Evolutionary conservation across 495 filamentous ascomycete species (phyloP).

Genomic region (Monascus purpureus): DNA sequence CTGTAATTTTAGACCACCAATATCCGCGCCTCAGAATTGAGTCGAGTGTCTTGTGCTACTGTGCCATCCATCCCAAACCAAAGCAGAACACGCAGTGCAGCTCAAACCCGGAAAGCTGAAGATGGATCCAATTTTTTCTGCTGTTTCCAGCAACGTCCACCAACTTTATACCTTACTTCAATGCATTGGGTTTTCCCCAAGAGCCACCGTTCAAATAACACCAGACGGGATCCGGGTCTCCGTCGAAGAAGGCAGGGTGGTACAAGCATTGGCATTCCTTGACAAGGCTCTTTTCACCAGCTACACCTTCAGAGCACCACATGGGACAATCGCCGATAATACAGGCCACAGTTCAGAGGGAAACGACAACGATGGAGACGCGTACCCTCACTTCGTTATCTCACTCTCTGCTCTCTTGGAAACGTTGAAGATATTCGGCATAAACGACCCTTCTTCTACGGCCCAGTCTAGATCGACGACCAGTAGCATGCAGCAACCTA

Average conservation of each 20-base stretch:
- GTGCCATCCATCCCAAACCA: not conserved
- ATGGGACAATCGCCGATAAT: constrained; percentile 3
- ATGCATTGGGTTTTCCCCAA: constrained; percentile 69
- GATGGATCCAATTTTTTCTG: constrained; percentile 52
- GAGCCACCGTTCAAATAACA: constrained; percentile 72
- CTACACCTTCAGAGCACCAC: constrained; percentile 50
- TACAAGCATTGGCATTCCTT: constrained; percentile 77
- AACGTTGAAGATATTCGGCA: constrained; percentile 85
- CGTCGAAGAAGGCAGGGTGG: constrained; percentile 68
- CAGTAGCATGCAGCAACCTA: constrained; percentile 33
- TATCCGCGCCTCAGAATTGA: constrained; percentile 8
- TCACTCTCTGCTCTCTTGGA: constrained; percentile 80
- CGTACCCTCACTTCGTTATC: constrained; percentile 54
- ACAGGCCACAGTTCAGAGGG: constrained; percentile 23
- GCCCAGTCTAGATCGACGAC: constrained; percentile 22
- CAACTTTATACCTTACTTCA: constrained; percentile 83
- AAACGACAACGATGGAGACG: constrained; percentile 18
- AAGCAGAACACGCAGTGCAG: not conserved
- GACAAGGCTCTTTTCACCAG: constrained; percentile 77
- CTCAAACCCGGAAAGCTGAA: no score
- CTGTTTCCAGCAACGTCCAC: constrained; percentile 72
- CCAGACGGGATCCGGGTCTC: constrained; percentile 73
- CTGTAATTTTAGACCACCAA: constrained; percentile 25
- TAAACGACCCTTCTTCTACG: constrained; percentile 49
- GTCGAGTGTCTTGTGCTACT: constrained; percentile 1